A percentile compares a stretch with the other conserved stretches of the same genome.
phyloP scores from a whole-genome alignment of 106 monocot genomes.

The Phalaenopsis aphrodite region DNA sequence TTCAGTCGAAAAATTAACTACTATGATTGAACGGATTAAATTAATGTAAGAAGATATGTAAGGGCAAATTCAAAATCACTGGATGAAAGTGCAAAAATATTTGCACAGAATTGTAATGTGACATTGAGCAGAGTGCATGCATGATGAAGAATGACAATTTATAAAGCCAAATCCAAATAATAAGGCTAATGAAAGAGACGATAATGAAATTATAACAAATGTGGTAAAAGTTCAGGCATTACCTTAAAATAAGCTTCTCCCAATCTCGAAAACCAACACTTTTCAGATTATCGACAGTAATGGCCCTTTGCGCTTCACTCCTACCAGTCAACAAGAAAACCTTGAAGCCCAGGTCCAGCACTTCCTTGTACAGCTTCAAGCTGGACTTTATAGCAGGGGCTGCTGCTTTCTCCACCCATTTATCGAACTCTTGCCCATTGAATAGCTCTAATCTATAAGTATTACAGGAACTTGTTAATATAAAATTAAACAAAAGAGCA shows the following conservation, averaged over 20 bases:
- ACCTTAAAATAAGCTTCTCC: constrained; percentile 84
- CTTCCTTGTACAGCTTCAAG: constrained; percentile 52
- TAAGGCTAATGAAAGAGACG: no score
- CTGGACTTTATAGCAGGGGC: constrained; percentile 72
- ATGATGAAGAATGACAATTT: no score
- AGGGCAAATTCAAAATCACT: no score
- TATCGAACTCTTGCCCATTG: constrained; percentile 46
- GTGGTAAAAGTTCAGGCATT: not conserved
- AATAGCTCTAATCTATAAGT: constrained; percentile 62
- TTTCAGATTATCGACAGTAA: constrained; percentile 53
- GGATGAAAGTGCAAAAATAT: no score
- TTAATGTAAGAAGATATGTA: no score
- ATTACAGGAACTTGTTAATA: not conserved
- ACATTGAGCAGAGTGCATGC: no score
- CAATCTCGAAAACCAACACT: constrained; percentile 52
- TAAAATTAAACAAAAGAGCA: not conserved
- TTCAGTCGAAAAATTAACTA: no score
- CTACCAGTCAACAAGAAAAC: constrained; percentile 67
- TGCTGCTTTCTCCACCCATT: constrained; percentile 56
- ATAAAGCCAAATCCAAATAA: no score
- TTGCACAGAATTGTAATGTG: no score
- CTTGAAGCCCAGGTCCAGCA: constrained; percentile 56
- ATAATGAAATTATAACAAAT: not conserved
- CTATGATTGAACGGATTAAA: no score
- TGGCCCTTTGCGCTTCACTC: constrained; percentile 50